phyloP scores from a whole-genome alignment of 2,329 filamentous ascomycete genomes.

The Pseudogymnoascus sp. region DNA sequence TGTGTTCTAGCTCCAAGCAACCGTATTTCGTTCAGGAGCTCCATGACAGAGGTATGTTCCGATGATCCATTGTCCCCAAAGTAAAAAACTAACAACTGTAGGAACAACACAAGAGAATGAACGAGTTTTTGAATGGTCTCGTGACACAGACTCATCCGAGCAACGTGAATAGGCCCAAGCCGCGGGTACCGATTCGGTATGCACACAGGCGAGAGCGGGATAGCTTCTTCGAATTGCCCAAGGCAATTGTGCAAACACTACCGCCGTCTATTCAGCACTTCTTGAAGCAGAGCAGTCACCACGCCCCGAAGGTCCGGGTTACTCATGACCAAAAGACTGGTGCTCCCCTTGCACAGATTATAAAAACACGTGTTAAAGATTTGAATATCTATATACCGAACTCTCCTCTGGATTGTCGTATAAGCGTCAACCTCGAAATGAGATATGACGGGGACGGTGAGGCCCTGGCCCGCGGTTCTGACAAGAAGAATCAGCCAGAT shows the following conservation, averaged over 20 bases:
- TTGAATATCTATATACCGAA: slow-evolving; percentile 78
- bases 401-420: slow-evolving; percentile 76
- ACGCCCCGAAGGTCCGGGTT: slow-evolving; percentile 53
- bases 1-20: slow-evolving; percentile 56
- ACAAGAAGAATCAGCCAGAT: slow-evolving; percentile 38
- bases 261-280: slow-evolving; percentile 52
- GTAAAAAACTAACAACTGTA: slow-evolving; percentile 29
- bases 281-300: slow-evolving; percentile 34
- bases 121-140: slow-evolving; percentile 71
- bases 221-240: slow-evolving; percentile 69
- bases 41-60: slow-evolving; percentile 72
- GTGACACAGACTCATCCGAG: slow-evolving; percentile 51
- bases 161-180: slow-evolving; percentile 30
- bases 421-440: slow-evolving; percentile 94
- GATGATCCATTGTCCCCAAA: background rate
- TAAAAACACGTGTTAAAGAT: slow-evolving; percentile 84
- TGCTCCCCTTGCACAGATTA: slow-evolving; percentile 68
- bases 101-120: slow-evolving; percentile 75
- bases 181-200: slow-evolving; percentile 64
- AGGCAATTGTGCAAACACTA: slow-evolving; percentile 49
- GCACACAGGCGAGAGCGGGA: slow-evolving; percentile 77
- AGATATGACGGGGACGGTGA: slow-evolving; percentile 64
- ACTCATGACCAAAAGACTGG: slow-evolving; percentile 67
- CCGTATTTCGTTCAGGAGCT: slow-evolving; percentile 68
- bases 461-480: slow-evolving; percentile 30